Conservation (phyloP, 768 basidiomycete genomes). For the Coprinopsis cinerea region DNA sequence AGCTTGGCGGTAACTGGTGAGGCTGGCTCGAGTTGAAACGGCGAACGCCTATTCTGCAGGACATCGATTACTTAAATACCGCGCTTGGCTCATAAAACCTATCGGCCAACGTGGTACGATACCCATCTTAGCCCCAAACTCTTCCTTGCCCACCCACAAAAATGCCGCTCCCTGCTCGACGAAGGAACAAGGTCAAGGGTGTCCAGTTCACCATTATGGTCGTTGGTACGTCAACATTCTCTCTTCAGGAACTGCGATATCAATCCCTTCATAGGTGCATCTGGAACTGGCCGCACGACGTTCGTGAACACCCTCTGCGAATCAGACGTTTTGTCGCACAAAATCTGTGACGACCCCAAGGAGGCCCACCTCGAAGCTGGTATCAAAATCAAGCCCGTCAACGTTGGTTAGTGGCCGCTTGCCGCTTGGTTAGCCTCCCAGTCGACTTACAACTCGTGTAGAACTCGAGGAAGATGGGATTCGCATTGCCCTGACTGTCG, state of each 20-base stretch:
- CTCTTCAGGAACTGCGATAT: slow-evolving; percentile 8
- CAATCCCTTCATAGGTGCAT: slow-evolving; percentile 52
- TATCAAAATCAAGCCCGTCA: slow-evolving; percentile 75
- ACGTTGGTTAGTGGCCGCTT: slow-evolving; percentile 74
- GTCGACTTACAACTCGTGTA: slow-evolving; percentile 19
- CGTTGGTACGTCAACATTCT: slow-evolving; percentile 54
- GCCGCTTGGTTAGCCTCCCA: background rate
- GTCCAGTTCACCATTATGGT: slow-evolving; percentile 89
- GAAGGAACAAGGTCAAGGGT: slow-evolving; percentile 82
- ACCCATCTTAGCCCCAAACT: background rate
- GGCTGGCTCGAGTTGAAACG: slow-evolving; percentile 2
- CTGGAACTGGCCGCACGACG: slow-evolving; percentile 83
- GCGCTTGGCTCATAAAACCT: background rate
- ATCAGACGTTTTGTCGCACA: slow-evolving; percentile 67
- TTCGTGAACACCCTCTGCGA: slow-evolving; percentile 93
- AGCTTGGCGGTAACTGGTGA: background rate
- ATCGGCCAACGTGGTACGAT: slow-evolving; percentile 2
- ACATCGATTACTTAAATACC: slow-evolving; percentile 7
- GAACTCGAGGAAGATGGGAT: slow-evolving; percentile 92
- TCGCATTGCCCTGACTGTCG: slow-evolving; percentile 82
- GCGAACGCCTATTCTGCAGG: slow-evolving; percentile 1
- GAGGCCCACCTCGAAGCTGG: slow-evolving; percentile 72
- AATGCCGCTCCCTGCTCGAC: slow-evolving; percentile 46
- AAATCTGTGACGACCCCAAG: slow-evolving; percentile 55
- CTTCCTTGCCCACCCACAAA: background rate